These are phyloP conservation scores for Euphorbia corollata DNA, from an alignment of 441 rosid species.

Conservation along the genomic window DNA sequence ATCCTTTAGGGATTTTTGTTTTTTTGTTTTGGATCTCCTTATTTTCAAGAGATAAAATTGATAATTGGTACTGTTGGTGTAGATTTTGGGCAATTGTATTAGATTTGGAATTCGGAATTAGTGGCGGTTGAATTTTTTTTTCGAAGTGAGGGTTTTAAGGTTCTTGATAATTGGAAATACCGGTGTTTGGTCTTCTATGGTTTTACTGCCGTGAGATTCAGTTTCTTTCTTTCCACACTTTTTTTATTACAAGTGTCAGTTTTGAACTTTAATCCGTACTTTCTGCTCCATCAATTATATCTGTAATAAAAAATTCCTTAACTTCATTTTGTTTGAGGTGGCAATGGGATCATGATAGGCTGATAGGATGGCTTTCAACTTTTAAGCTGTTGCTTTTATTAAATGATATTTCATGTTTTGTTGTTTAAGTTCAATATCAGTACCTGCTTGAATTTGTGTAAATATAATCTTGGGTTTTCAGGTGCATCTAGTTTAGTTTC, in stretches of 20 bases:
- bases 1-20: not conserved
- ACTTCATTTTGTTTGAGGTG: not conserved
- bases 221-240: constrained; percentile 2
- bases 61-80: not conserved
- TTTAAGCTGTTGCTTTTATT: constrained; percentile 8
- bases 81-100: no score
- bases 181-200: constrained; percentile 21
- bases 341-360: constrained; percentile 5
- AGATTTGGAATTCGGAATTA: no score
- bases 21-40: constrained; percentile 4
- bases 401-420: not conserved
- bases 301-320: not conserved
- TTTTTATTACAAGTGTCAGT: not conserved
- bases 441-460: no score
- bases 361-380: not conserved
- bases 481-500: not conserved
- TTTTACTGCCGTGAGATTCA: constrained; percentile 7
- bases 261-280: not conserved
- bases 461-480: not conserved
- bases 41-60: not conserved
- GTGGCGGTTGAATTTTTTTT: constrained; percentile 5
- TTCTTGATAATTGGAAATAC: constrained; percentile 23
- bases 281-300: no score
- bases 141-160: constrained; percentile 4
- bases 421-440: not conserved